Conservation (phyloP, 352 stramenopile genomes). For the Globisporangium rhizosaccharum region DNA sequence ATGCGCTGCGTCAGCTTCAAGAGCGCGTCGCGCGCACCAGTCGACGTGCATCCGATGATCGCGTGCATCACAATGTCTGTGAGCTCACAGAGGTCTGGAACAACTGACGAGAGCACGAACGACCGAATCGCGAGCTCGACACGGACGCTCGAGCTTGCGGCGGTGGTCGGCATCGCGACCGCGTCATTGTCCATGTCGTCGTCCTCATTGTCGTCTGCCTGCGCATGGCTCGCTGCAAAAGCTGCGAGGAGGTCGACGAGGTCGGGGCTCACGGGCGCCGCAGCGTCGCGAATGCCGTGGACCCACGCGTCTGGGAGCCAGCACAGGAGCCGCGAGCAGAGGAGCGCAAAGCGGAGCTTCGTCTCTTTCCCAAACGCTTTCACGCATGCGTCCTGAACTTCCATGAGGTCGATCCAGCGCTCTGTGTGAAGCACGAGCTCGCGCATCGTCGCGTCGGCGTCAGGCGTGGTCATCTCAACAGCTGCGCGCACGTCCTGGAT, state of each 20-base stretch:
- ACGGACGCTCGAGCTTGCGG: slow-evolving; percentile 6
- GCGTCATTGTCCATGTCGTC: neutral
- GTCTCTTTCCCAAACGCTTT: slow-evolving; percentile 32
- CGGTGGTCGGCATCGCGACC: neutral
- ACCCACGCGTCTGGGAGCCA: slow-evolving; percentile 43
- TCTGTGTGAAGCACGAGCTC: slow-evolving; percentile 33
- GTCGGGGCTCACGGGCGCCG: slow-evolving; percentile 1
- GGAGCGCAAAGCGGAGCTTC: slow-evolving; percentile 26
- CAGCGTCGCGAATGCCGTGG: slow-evolving; percentile 17
- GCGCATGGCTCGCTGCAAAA: slow-evolving; percentile 1
- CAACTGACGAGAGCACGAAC: slow-evolving; percentile 10
- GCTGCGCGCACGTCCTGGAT: slow-evolving; percentile 17
- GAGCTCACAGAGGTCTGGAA: slow-evolving; percentile 15
- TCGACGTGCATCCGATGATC: slow-evolving; percentile 30
- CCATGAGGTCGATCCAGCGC: slow-evolving; percentile 33
- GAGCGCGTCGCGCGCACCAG: slow-evolving; percentile 23
- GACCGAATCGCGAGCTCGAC: slow-evolving; percentile 14
- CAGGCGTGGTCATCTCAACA: slow-evolving; percentile 21
- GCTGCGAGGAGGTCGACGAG: slow-evolving; percentile 2
- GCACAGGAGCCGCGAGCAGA: slow-evolving; percentile 35
- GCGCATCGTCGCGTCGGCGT: neutral
- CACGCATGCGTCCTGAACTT: slow-evolving; percentile 16
- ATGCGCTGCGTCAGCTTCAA: slow-evolving; percentile 24
- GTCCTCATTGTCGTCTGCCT: neutral
- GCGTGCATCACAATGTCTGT: slow-evolving; percentile 26